phyloP scores from a whole-genome alignment of 768 basidiomycete species.

The Epithele typhae region DNA sequence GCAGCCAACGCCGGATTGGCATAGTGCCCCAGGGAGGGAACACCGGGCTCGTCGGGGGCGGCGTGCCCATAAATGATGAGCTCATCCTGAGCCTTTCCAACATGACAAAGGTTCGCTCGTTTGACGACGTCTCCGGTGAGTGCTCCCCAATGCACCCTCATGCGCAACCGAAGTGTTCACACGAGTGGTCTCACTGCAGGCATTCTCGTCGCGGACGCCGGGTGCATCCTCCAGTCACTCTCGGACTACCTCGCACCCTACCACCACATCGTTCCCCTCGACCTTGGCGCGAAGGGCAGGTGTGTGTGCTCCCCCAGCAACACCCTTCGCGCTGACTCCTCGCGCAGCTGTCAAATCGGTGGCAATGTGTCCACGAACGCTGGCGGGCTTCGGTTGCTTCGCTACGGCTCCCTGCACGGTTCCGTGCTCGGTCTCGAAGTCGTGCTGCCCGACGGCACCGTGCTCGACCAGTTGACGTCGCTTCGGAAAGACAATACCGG shows the following conservation, averaged over 20 bases:
- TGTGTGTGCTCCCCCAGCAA: slow-evolving; percentile 25
- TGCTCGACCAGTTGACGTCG: slow-evolving; percentile 85
- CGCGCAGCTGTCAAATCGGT: slow-evolving; percentile 86
- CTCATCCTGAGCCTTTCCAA: slow-evolving; percentile 80
- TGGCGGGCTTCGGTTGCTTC: slow-evolving; percentile 88
- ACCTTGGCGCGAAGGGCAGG: slow-evolving; percentile 96
- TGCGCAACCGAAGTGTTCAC: no score
- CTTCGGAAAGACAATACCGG: slow-evolving; percentile 97
- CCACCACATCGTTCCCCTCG: slow-evolving; percentile 94
- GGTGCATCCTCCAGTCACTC: slow-evolving; percentile 86
- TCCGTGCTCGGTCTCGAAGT: slow-evolving; percentile 94
- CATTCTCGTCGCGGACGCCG: slow-evolving; percentile 88
- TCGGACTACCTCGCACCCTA: slow-evolving; percentile 82
- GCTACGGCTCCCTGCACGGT: slow-evolving; percentile 95
- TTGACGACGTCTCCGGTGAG: slow-evolving; percentile 79
- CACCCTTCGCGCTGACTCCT: not conserved
- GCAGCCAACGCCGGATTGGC: slow-evolving; percentile 75
- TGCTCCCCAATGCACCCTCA: not conserved
- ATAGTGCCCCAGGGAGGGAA: slow-evolving; percentile 98
- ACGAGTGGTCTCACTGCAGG: slow-evolving; percentile 53
- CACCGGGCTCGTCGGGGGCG: slow-evolving; percentile 95
- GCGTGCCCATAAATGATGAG: slow-evolving; percentile 86
- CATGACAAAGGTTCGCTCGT: slow-evolving; percentile 77
- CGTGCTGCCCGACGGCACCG: slow-evolving; percentile 89
- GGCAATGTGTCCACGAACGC: slow-evolving; percentile 98